These are phyloP conservation scores for Seiridium unicorne DNA, from an alignment of 2,329 filamentous ascomycete genomes.

Conservation along the genomic window DNA sequence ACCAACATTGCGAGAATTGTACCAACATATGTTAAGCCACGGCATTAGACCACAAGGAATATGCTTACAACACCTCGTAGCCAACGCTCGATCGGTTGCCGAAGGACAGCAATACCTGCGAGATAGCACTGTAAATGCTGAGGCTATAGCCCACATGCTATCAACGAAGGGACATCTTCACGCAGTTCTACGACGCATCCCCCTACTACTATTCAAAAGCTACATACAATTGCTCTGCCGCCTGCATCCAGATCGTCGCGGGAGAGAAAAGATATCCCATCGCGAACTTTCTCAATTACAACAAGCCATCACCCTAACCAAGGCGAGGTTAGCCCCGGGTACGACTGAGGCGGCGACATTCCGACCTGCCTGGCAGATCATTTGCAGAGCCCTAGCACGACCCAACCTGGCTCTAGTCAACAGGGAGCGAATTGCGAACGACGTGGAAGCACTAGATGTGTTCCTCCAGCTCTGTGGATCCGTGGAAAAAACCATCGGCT, in stretches of 20 bases:
- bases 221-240: conserved; percentile 52
- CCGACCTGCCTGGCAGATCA: conserved; percentile 39
- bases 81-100: conserved; percentile 45
- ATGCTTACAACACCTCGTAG: conserved; percentile 56
- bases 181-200: conserved; percentile 25
- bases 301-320: conserved; percentile 33
- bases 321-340: conserved; percentile 21
- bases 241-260: conserved; percentile 29
- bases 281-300: conserved; percentile 23
- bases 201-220: conserved; percentile 41
- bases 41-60: conserved; percentile 46
- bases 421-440: conserved; percentile 16
- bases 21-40: conserved; percentile 52
- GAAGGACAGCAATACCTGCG: conserved; percentile 49
- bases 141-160: conserved; percentile 16
- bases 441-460: conserved; percentile 27
- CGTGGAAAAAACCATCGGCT: conserved; percentile 25
- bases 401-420: conserved; percentile 27
- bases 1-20: conserved; percentile 58
- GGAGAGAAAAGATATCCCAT: conserved; percentile 15
- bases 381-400: conserved; percentile 37
- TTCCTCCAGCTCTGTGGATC: conserved; percentile 29
- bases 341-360: conserved; percentile 27
- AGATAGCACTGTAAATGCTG: conserved; percentile 35
- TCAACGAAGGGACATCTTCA: conserved; percentile 16